Conservation (phyloP, 805 yeast genomes). For the Barnettozyma californica region DNA sequence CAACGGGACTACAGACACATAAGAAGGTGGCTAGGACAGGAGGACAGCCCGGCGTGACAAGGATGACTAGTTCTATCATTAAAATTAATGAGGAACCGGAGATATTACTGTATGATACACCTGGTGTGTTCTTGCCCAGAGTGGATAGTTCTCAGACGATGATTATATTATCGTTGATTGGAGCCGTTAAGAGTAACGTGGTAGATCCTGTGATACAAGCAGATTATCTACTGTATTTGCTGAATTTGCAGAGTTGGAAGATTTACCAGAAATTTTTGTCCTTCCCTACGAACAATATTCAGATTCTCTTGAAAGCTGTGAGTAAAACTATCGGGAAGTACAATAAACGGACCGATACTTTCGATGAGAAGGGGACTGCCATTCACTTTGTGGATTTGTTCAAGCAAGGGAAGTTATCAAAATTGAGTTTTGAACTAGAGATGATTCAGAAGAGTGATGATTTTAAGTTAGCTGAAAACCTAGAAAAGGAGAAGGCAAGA, state of each 20-base stretch:
- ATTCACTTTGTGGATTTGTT: constrained; percentile 56
- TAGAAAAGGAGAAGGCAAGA: constrained; percentile 15
- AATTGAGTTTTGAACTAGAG: constrained; percentile 22
- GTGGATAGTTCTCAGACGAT: constrained; percentile 61
- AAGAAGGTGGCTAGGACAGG: constrained; percentile 83
- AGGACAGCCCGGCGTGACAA: constrained; percentile 85
- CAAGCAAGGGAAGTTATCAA: constrained; percentile 45
- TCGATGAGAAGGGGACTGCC: constrained; percentile 58
- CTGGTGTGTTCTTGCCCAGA: constrained; percentile 85
- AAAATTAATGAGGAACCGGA: constrained; percentile 55
- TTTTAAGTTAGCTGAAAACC: constrained; percentile 14
- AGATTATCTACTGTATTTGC: constrained; percentile 70
- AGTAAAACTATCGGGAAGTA: constrained; percentile 35
- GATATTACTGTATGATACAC: constrained; percentile 78
- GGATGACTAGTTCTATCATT: constrained; percentile 71
- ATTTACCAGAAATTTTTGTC: constrained; percentile 36
- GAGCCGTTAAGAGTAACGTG: constrained; percentile 63
- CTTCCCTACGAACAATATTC: constrained; percentile 69
- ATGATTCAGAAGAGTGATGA: constrained; percentile 7
- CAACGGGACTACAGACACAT: constrained; percentile 25
- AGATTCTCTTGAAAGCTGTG: constrained; percentile 46
- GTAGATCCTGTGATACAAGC: constrained; percentile 84
- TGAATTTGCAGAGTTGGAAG: constrained; percentile 52
- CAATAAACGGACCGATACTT: constrained; percentile 28
- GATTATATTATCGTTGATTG: constrained; percentile 68